phyloP scores from a whole-genome alignment of 345 rosid species.

The Eucalyptus marginata region DNA sequence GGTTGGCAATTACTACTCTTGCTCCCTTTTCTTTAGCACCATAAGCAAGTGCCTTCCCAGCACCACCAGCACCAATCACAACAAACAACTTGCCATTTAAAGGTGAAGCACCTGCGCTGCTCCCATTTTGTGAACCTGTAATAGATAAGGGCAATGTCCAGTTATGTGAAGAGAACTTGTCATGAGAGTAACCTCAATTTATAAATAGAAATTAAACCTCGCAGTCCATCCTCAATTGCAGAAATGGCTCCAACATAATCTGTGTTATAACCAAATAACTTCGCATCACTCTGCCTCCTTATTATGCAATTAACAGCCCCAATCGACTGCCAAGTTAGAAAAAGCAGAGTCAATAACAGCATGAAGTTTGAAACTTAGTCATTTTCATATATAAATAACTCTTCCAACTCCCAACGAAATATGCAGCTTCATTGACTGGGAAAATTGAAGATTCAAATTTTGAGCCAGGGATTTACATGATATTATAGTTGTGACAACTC shows the following conservation, averaged over 20 bases:
- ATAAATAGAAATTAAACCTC: constrained; percentile 29
- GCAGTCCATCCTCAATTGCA: constrained; percentile 90
- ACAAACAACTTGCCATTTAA: constrained; percentile 76
- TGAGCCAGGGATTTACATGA: background rate
- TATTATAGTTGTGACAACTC: background rate
- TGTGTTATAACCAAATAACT: constrained; percentile 73
- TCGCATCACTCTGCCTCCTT: constrained; percentile 67
- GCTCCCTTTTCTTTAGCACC: constrained; percentile 95
- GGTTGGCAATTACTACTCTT: constrained; percentile 74
- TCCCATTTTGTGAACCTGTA: constrained; percentile 28
- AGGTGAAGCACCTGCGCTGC: constrained; percentile 28
- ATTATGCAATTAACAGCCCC: constrained; percentile 93
- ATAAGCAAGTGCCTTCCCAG: constrained; percentile 92
- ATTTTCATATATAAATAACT: background rate
- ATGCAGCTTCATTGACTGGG: background rate
- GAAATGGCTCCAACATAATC: constrained; percentile 93
- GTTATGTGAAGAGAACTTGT: background rate
- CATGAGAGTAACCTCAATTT: background rate
- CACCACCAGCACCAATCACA: constrained; percentile 95
- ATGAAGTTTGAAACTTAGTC: background rate
- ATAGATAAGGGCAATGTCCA: background rate
- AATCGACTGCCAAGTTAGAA: constrained; percentile 46
- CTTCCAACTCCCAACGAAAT: background rate
- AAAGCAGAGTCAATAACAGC: background rate
- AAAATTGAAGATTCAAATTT: background rate